Percentiles rank a stretch among this genome's conserved stretches.
Conservation (phyloP, 169 alveolate species). For the Plasmodium ovale region DNA sequence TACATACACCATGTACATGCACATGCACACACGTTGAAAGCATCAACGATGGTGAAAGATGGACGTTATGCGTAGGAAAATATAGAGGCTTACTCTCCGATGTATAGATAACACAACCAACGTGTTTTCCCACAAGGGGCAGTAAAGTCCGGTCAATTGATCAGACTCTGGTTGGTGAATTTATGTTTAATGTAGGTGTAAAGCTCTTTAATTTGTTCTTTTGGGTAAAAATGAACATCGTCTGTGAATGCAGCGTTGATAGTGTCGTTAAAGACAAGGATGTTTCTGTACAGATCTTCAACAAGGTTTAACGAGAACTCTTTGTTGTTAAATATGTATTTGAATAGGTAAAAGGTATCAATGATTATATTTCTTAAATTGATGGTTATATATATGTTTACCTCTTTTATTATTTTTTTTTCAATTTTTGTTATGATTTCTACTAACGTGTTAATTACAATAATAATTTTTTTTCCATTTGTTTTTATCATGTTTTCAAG, state of each 20-base stretch:
- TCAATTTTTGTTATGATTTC: slow-evolving; percentile 52
- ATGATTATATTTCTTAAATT: slow-evolving; percentile 62
- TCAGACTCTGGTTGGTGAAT: slow-evolving; percentile 37
- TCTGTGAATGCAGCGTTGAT: slow-evolving; percentile 49
- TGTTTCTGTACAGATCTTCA: slow-evolving; percentile 47
- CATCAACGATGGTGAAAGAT: no score
- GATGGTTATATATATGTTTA: slow-evolving; percentile 30
- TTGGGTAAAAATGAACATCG: slow-evolving; percentile 50
- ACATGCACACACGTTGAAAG: no score
- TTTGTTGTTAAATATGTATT: slow-evolving; percentile 49
- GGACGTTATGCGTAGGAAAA: no score
- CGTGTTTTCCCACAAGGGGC: no score
- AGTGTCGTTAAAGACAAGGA: slow-evolving; percentile 12
- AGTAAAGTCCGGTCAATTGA: slow-evolving; percentile 8
- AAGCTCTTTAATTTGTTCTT: slow-evolving; percentile 60
- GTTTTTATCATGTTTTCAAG: slow-evolving; percentile 42
- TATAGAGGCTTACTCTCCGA: no score
- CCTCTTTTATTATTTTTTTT: slow-evolving; percentile 40
- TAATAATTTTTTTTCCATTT: slow-evolving; percentile 40
- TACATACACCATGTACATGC: neutral
- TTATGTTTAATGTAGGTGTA: slow-evolving; percentile 47
- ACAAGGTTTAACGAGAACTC: slow-evolving; percentile 44
- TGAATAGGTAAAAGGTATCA: slow-evolving; percentile 54
- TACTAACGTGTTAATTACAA: slow-evolving; percentile 56
- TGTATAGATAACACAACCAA: no score